Percentiles rank a stretch among this genome's conserved stretches.
These are phyloP conservation scores for Amanita jacksonii DNA, from an alignment of 768 basidiomycete species.

Conservation along the genomic window DNA sequence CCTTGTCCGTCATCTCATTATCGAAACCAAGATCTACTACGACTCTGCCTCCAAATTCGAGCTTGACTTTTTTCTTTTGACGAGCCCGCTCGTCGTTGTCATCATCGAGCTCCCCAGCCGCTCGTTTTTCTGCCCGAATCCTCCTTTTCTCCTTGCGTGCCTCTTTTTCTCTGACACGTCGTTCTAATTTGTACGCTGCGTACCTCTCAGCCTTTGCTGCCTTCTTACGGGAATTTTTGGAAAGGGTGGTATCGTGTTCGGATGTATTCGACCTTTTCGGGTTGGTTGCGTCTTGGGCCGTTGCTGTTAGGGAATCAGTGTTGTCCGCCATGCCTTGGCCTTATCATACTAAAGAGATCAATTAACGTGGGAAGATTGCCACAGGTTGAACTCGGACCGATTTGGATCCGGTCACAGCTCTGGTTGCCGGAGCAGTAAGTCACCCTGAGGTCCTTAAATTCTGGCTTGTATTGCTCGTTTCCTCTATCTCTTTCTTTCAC, in stretches of 20 bases:
- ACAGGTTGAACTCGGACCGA: background rate
- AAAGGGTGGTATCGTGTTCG: slow-evolving; percentile 24
- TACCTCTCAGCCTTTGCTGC: slow-evolving; percentile 61
- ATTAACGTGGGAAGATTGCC: no score
- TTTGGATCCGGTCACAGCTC: slow-evolving; percentile 17
- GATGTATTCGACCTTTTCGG: background rate
- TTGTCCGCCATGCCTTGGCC: background rate
- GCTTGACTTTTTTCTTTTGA: slow-evolving; percentile 30
- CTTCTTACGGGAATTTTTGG: slow-evolving; percentile 75
- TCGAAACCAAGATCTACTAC: slow-evolving; percentile 91
- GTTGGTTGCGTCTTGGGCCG: background rate
- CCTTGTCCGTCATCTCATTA: slow-evolving; percentile 88
- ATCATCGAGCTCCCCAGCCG: slow-evolving; percentile 52
- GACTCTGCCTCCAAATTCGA: slow-evolving; percentile 52
- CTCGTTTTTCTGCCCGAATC: slow-evolving; percentile 46
- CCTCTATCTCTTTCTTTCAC: slow-evolving; percentile 12
- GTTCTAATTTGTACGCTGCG: slow-evolving; percentile 59
- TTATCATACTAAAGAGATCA: no score
- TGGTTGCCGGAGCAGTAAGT: slow-evolving; percentile 14
- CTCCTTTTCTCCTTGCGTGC: slow-evolving; percentile 68
- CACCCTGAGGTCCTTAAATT: no score
- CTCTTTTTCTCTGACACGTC: slow-evolving; percentile 70
- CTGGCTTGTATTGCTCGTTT: slow-evolving; percentile 3
- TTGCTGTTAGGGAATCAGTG: no score
- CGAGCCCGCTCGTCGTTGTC: slow-evolving; percentile 29